phyloP scores from a whole-genome alignment of 179 eudicot species.

The Beta corolliflora region DNA sequence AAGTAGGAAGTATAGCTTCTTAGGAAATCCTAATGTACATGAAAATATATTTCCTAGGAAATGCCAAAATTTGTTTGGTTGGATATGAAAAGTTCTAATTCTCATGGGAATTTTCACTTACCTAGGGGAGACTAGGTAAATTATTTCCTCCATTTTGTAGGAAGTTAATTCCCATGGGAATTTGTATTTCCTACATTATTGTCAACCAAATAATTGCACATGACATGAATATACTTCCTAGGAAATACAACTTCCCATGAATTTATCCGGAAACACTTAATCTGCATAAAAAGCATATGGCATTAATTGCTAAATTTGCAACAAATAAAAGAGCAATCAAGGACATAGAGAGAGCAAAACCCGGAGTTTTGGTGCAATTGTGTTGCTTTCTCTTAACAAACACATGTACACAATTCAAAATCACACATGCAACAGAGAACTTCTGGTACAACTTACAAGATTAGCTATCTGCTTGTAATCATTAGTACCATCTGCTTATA shows the following conservation, averaged over 20 bases:
- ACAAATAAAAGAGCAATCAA: not conserved
- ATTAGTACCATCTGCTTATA: constrained; percentile 17
- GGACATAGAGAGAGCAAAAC: not conserved
- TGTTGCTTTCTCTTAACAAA: not conserved
- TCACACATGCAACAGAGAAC: constrained; percentile 12
- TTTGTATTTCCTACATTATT: too few relatives aligned
- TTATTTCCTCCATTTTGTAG: too few relatives aligned
- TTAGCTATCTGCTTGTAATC: constrained; percentile 12
- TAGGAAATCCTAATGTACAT: too few relatives aligned
- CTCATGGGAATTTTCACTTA: too few relatives aligned
- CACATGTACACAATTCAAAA: constrained; percentile 1
- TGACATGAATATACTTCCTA: too few relatives aligned
- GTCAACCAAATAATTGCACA: too few relatives aligned
- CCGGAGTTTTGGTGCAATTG: not conserved
- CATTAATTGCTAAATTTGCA: not conserved
- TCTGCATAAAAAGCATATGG: not conserved
- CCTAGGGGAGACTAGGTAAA: too few relatives aligned
- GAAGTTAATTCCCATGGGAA: too few relatives aligned
- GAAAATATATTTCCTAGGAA: too few relatives aligned
- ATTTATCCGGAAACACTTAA: not conserved
- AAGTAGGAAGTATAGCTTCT: too few relatives aligned
- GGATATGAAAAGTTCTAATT: too few relatives aligned
- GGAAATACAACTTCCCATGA: not conserved
- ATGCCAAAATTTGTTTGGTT: too few relatives aligned
- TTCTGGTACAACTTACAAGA: not conserved